These are phyloP conservation scores for Holtermannia corniformis DNA, from an alignment of 768 basidiomycete species.

Conservation along the genomic window DNA sequence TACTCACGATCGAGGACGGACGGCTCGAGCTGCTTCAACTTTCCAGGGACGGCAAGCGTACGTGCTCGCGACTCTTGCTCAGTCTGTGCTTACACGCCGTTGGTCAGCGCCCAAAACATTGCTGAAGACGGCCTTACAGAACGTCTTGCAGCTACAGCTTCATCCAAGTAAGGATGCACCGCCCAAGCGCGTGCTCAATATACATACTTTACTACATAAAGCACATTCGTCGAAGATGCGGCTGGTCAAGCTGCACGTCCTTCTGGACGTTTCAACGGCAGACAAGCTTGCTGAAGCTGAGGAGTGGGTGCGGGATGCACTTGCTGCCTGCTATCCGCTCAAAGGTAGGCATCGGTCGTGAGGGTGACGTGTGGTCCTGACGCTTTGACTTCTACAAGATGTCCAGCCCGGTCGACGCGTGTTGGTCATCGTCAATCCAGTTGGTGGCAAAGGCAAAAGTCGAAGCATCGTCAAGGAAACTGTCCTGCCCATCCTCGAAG, in stretches of 20 bases:
- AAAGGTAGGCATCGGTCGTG: neutral
- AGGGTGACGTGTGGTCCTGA: neutral
- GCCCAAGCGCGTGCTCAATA: conserved; percentile 16
- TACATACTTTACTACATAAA: conserved; percentile 17
- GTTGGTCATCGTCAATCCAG: conserved; percentile 38
- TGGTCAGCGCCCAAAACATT: conserved; percentile 29
- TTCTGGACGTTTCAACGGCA: conserved; percentile 18
- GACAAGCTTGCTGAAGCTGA: conserved; percentile 24
- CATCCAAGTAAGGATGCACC: conserved; percentile 1
- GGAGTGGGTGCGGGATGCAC: conserved; percentile 22
- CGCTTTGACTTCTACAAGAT: conserved; percentile 3
- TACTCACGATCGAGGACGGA: conserved; percentile 32
- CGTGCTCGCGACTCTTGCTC: conserved; percentile 3
- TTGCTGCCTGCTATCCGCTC: conserved; percentile 22
- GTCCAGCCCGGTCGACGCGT: conserved; percentile 25
- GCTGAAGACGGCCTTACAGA: conserved; percentile 14
- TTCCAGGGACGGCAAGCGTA: conserved; percentile 31
- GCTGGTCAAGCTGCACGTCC: conserved; percentile 25
- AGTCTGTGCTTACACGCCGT: neutral
- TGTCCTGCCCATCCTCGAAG: conserved; percentile 36
- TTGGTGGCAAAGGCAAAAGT: conserved; percentile 41
- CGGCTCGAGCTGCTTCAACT: conserved; percentile 29
- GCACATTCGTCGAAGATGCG: conserved; percentile 5
- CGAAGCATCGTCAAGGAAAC: conserved; percentile 23
- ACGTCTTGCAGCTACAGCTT: conserved; percentile 19